Conservation (phyloP, 2,329 filamentous ascomycete species). For the Cladorrhinum sp. region DNA sequence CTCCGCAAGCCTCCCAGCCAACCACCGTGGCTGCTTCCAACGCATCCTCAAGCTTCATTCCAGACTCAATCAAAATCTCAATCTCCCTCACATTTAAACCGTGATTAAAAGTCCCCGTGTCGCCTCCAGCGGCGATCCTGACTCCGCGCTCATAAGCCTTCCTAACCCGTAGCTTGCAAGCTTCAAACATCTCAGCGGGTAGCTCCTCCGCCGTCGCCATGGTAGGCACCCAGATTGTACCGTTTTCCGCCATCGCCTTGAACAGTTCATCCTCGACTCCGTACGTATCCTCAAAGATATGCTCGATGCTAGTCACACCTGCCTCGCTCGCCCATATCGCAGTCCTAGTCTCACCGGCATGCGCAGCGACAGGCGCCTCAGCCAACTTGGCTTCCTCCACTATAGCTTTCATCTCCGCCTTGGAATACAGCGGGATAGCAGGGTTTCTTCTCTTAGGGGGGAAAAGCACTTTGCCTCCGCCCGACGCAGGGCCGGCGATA, state of each 20-base stretch:
- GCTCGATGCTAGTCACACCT: constrained; percentile 48
- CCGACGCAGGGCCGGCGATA: constrained; percentile 14
- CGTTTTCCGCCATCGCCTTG: constrained; percentile 42
- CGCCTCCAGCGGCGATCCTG: constrained; percentile 50
- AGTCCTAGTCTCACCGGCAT: constrained; percentile 41
- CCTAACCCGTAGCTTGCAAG: constrained; percentile 40
- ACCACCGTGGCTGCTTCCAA: constrained; percentile 49
- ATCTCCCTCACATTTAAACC: constrained; percentile 52
- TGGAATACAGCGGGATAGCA: constrained; percentile 43
- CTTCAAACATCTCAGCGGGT: constrained; percentile 28
- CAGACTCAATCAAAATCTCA: constrained; percentile 52
- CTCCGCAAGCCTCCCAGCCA: constrained; percentile 56
- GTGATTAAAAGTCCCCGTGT: constrained; percentile 53
- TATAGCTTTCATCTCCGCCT: constrained; percentile 50
- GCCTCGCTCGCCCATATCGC: constrained; percentile 46
- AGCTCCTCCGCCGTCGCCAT: constrained; percentile 43
- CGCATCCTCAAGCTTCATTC: constrained; percentile 48
- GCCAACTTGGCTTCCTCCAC: constrained; percentile 45
- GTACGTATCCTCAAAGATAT: constrained; percentile 30
- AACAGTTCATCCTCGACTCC: constrained; percentile 41
- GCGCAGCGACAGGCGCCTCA: constrained; percentile 42
- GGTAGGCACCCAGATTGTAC: constrained; percentile 52
- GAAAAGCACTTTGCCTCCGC: constrained; percentile 30
- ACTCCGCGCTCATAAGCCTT: constrained; percentile 46
- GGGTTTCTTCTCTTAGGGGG: constrained; percentile 40